Base-by-base conservation (phyloP, 75 land plant species). In the Azolla pinnata region DNA sequence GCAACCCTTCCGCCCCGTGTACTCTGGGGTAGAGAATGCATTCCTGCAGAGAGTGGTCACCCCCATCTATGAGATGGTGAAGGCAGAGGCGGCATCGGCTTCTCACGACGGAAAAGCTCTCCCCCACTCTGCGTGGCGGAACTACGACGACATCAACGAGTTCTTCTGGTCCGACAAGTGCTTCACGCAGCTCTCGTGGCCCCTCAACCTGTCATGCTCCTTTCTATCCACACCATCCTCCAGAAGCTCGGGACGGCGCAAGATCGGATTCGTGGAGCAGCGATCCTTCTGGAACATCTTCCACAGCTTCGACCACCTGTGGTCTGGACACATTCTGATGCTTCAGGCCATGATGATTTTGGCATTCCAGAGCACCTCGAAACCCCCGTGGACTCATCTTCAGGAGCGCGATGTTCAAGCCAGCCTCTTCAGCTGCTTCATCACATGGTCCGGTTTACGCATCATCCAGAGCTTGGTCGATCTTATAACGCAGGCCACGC, bases 81-180 rank as follows among this genome's bases (percentile, higher is more conserved):
- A 52, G 24, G 54, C 10, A 52, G 96, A 90, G 67, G 82, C 87
- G 62, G 75, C 49, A 14, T 66, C 63, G 18, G 61, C 56, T 23
- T 86, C 76, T 60, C 56, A 76, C 10, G 72, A 71, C 60, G 96
- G 96, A 33, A 90, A 78, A 63, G 87, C 84, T 7, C 61, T n/a
- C 60, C 82, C 96, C 7, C 96, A 90, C 67, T 90, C 96, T 30
- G 56, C 78, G 29, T 90, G 96, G 96, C 66, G 96, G 56, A 90
- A 90, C 61, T 90, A 90, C 73, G 96, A 90, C 75, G 96, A 90
- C 55, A 74, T 90, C 60, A 90, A 90, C 63, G 96, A 90, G 67
- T 90, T 81, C 48, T 90, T 90, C 59, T 90, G 90, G 96, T 60
- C 28, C 21, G 31, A 14, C 38, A 49, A 56, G 12, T 62, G 65